These are phyloP conservation scores for Fusarium lyarnte DNA, from an alignment of 2,329 filamentous ascomycete species.

Conservation along the genomic window DNA sequence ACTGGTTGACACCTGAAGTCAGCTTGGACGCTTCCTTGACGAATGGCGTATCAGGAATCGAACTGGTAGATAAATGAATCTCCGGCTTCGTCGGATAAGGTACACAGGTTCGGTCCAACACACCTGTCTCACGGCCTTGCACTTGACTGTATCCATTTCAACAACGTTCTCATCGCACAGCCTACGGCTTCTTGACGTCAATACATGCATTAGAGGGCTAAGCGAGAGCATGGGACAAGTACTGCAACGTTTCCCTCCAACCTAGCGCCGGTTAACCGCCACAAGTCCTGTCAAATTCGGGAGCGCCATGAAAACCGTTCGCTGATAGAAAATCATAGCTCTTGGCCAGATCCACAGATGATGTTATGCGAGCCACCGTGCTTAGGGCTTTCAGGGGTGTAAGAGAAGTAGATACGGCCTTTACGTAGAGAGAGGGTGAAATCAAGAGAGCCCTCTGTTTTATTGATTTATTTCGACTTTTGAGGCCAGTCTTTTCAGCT, in stretches of 20 bases:
- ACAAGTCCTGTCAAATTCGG: not conserved
- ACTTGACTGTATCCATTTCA: not conserved
- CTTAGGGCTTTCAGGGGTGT: constrained; percentile 6
- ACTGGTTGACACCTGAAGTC: constrained; percentile 29
- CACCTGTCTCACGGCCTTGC: not conserved
- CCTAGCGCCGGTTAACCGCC: constrained; percentile 12
- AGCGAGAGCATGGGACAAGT: not conserved
- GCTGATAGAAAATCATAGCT: constrained; percentile 6
- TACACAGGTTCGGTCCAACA: not conserved
- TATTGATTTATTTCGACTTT: constrained; percentile 34
- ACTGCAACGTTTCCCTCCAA: not conserved
- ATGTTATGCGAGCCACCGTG: constrained; percentile 29
- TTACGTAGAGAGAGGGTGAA: not conserved
- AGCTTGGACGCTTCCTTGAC: constrained; percentile 21
- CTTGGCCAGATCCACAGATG: constrained; percentile 33
- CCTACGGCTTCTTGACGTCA: constrained; percentile 9
- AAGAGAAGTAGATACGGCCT: not conserved
- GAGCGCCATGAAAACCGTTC: constrained; percentile 13
- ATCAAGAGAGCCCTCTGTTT: not conserved
- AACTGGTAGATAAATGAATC: not conserved
- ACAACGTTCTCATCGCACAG: not conserved
- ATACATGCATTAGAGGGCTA: constrained; percentile 1
- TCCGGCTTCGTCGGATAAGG: constrained; percentile 12
- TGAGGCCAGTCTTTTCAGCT: constrained; percentile 17
- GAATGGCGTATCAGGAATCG: constrained; percentile 27